phyloP scores from a whole-genome alignment of 768 basidiomycete genomes.

The Leucogyrophana mollusca region DNA sequence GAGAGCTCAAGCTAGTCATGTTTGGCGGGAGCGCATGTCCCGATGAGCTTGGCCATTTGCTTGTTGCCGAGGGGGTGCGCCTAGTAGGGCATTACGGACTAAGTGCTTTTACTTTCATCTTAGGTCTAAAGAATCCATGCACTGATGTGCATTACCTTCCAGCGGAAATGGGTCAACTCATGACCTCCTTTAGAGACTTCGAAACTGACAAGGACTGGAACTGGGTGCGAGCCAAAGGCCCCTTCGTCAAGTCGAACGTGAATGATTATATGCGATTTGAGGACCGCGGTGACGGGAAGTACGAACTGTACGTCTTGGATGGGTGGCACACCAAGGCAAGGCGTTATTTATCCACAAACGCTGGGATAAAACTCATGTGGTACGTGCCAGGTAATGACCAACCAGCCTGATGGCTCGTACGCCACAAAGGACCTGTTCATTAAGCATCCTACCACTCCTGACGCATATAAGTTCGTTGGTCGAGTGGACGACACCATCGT shows the following conservation, averaged over 20 bases:
- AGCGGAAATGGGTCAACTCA: conserved; percentile 37
- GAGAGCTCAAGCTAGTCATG: conserved; percentile 45
- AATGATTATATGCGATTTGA: conserved; percentile 42
- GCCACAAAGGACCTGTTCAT: conserved; percentile 56
- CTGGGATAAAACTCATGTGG: conserved; percentile 16
- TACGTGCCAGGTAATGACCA: conserved; percentile 32
- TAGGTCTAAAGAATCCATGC: not conserved
- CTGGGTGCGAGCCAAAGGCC: conserved; percentile 41
- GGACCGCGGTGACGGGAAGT: conserved; percentile 37
- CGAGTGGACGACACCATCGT: conserved; percentile 56
- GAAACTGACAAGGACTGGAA: conserved; percentile 55
- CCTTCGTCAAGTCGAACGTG: conserved; percentile 13
- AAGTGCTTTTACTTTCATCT: conserved; percentile 31
- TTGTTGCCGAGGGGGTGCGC: conserved; percentile 47
- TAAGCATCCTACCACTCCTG: conserved; percentile 41
- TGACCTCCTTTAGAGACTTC: conserved; percentile 50
- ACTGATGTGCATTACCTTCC: too few relatives aligned
- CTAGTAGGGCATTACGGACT: conserved; percentile 49
- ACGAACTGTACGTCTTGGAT: conserved; percentile 49
- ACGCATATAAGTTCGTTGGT: conserved; percentile 48
- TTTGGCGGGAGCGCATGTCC: conserved; percentile 55
- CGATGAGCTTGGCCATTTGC: conserved; percentile 50
- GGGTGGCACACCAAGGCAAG: conserved; percentile 50
- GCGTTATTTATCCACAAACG: not conserved
- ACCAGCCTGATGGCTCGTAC: conserved; percentile 52